phyloP scores from a whole-genome alignment of 1,284 basidiomycete genomes.

The Entoloma clypeatum region DNA sequence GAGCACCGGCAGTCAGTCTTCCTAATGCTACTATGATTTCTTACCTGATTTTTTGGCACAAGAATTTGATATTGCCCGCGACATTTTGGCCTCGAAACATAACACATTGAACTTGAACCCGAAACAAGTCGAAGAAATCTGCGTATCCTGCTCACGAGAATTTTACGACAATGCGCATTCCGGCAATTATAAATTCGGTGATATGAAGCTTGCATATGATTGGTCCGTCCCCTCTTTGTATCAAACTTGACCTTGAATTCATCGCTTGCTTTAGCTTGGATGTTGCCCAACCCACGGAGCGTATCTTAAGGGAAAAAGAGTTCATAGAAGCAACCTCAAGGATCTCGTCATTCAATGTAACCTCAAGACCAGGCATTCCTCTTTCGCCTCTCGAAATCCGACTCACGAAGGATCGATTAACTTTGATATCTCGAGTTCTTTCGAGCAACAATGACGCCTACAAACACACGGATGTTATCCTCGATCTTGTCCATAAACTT shows the following conservation, averaged over 20 bases:
- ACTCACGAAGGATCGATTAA: constrained; percentile 80
- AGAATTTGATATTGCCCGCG: constrained; percentile 77
- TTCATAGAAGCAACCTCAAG: constrained; percentile 94
- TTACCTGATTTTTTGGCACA: constrained; percentile 32
- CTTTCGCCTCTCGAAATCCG: constrained; percentile 90
- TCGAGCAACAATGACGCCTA: constrained; percentile 81
- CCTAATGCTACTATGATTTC: constrained; percentile 11
- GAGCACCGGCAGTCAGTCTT: constrained; percentile 78
- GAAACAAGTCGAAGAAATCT: constrained; percentile 68
- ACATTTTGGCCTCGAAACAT: constrained; percentile 55
- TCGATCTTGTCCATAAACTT: constrained; percentile 85
- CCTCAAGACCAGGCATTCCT: constrained; percentile 67
- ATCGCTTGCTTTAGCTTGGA: constrained; percentile 52
- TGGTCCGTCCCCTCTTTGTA: constrained; percentile 55
- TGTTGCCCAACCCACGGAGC: constrained; percentile 63
- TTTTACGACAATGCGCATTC: constrained; percentile 91
- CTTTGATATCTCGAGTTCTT: constrained; percentile 77
- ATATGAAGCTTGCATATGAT: constrained; percentile 94
- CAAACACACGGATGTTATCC: constrained; percentile 83
- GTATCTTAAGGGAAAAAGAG: constrained; percentile 69
- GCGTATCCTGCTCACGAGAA: constrained; percentile 77
- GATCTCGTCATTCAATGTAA: constrained; percentile 79
- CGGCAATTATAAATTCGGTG: constrained; percentile 87
- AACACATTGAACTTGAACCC: constrained; percentile 50
- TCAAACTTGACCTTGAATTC: constrained; percentile 1